A percentile compares a stretch with the other conserved stretches of the same genome.
Evolutionary conservation across 1,139 yeast genomes (phyloP).

Genomic region (Sugiyamaella neomexicana): DNA sequence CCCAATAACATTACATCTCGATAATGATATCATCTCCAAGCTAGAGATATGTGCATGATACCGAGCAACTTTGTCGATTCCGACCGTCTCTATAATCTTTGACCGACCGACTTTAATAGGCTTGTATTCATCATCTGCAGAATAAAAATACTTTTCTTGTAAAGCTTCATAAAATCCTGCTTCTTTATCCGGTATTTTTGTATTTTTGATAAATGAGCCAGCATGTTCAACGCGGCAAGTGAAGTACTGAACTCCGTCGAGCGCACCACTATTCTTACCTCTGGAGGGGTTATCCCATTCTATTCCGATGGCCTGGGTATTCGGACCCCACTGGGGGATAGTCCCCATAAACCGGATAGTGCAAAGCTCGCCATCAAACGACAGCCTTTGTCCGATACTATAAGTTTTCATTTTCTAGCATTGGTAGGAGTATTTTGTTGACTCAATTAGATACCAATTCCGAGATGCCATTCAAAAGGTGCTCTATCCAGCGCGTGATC

Average conservation of each 20-base stretch:
- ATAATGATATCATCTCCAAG: conserved; percentile 54
- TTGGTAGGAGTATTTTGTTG: too few species aligned
- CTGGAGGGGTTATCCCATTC: conserved; percentile 75
- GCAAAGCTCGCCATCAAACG: conserved; percentile 53
- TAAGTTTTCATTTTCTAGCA: background rate
- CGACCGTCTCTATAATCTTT: conserved; percentile 61
- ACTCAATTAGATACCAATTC: too few species aligned
- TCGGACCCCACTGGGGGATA: conserved; percentile 60
- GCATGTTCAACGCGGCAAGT: conserved; percentile 39
- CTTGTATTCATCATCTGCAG: conserved; percentile 34
- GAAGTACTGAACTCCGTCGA: conserved; percentile 52
- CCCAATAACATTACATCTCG: conserved; percentile 37
- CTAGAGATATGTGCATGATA: conserved; percentile 50
- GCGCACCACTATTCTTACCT: conserved; percentile 60
- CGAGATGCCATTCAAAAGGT: too few species aligned
- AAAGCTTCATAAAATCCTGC: conserved; percentile 52
- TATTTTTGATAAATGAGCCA: conserved; percentile 68
- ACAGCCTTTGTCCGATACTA: conserved; percentile 48
- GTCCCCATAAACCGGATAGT: conserved; percentile 65
- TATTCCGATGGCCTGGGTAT: conserved; percentile 60
- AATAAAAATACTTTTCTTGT: conserved; percentile 47
- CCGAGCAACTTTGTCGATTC: conserved; percentile 57
- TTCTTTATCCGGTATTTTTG: conserved; percentile 39
- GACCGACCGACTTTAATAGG: conserved; percentile 40
- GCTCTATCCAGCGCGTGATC: too few species aligned